phyloP scores from a whole-genome alignment of 1,139 yeast species.

The Lodderomyces elongisporus region DNA sequence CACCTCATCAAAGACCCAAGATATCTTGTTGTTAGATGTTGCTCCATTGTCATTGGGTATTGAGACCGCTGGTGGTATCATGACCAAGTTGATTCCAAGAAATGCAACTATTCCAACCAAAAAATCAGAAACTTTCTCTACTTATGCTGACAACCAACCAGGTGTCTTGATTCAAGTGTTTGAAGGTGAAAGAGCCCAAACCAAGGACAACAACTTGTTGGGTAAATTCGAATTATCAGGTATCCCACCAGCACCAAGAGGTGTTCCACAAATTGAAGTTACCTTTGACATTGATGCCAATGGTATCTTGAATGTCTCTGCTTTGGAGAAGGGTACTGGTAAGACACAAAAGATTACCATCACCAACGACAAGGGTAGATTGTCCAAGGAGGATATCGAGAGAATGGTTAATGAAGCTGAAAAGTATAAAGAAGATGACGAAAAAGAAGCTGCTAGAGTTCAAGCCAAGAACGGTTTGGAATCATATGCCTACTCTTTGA shows the following conservation, averaged over 20 bases:
- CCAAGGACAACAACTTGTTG: conserved; percentile 89
- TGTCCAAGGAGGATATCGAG: conserved; percentile 48
- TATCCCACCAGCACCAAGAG: conserved; percentile 98
- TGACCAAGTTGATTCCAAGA: conserved; percentile 95
- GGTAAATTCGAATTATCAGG: conserved; percentile 95
- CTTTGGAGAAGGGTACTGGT: conserved; percentile 95
- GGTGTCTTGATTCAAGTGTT: conserved; percentile 93
- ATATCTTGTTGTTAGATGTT: conserved; percentile 80
- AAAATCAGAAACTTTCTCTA: conserved; percentile 94
- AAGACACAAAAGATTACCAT: conserved; percentile 47
- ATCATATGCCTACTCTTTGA: conserved; percentile 85
- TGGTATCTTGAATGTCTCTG: conserved; percentile 91
- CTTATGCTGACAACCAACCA: conserved; percentile 96
- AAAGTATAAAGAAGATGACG: conserved; percentile 48
- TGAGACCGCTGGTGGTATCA: conserved; percentile 96
- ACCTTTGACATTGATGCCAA: conserved; percentile 92
- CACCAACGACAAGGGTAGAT: conserved; percentile 49
- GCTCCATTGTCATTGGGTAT: conserved; percentile 94
- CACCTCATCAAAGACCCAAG: conserved; percentile 66
- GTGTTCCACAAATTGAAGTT: conserved; percentile 95
- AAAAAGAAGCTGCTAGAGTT: conserved; percentile 43
- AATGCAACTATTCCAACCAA: conserved; percentile 96
- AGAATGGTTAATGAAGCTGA: conserved; percentile 50
- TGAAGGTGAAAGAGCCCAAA: conserved; percentile 97
- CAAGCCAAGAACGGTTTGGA: conserved; percentile 82